Evolutionary conservation across 2,329 filamentous ascomycete species (phyloP), one percentile per base, ranked within the genome.

Genomic region (Aspergillus glaucus): DNA sequence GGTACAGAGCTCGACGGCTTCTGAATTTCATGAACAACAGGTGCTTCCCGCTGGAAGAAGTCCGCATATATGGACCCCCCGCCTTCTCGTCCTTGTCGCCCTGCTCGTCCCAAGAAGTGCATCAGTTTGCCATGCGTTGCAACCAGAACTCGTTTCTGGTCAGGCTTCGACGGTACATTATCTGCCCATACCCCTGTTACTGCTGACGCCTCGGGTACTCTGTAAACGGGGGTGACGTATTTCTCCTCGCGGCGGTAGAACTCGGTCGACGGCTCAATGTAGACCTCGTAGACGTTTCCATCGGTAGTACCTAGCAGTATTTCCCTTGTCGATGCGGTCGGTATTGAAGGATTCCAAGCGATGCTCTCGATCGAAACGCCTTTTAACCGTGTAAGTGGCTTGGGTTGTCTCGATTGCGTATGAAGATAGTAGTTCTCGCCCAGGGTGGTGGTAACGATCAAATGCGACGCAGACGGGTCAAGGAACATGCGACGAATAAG

Each of bases 351-450:
- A 62, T 94, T 96, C 93, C 93, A 98, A 32, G 92, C 90, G 52
- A 98, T 79, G 54, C 86, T 87, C 68, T 96, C 91, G 50, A 98
- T 88, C 7, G 82, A 78, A 12, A 96, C 88, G 24, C 89, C 89
- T 59, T 92, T 92, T 46, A 98, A 72, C 49, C 89, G 81, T 12
- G 86, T 84, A 32, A 98, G 76, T 6, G 85, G 80, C 55, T 93
- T 88, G 2, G 92, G 90, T 56, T 91, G 86, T 58, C 89, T 86
- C 30, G 91, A 93, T 66, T 97, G 92, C 9, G 90, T 92, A 68
- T 98, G 93, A 8, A 98, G 86, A 70, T 98, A 98, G 75, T 91
- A 98, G 72, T 95, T 97, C 70, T 98, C 93, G 65, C 90, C 90
- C 37, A 90, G 81, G 4, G 89, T 86, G 3, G 93, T 98, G 65